Evolutionary conservation across 1,139 yeast species (phyloP).

Genomic region (Keqinozyma sinolaborantium): DNA sequence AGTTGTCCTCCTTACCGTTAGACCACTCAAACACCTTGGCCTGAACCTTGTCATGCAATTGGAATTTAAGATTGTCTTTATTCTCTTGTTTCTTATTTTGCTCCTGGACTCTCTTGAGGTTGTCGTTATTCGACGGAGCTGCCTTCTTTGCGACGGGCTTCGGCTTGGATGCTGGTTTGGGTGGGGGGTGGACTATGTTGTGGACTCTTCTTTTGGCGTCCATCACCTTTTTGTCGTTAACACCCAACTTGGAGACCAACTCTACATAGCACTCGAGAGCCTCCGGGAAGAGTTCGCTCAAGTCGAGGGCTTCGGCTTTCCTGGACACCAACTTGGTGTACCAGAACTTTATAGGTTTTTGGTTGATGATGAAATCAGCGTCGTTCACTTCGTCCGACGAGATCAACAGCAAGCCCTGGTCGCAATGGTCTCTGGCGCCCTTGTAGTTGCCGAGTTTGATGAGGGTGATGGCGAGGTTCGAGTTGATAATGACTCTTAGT

Average conservation of each 20-base stretch:
- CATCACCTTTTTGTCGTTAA: conserved; percentile 58
- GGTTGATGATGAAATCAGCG: conserved; percentile 28
- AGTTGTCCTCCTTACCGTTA: conserved; percentile 69
- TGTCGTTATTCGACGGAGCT: conserved; percentile 12
- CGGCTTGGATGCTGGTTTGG: conserved; percentile 11
- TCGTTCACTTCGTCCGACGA: conserved; percentile 23
- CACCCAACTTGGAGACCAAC: conserved; percentile 62
- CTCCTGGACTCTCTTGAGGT: conserved; percentile 28
- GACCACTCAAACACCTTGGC: conserved; percentile 61
- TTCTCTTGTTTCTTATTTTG: conserved; percentile 46
- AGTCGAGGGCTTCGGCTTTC: conserved; percentile 82
- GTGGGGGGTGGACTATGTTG: conserved; percentile 53
- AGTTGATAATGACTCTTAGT: conserved; percentile 61
- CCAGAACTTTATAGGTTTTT: conserved; percentile 62
- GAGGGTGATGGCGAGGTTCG: conserved; percentile 73
- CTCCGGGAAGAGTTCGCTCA: conserved; percentile 62
- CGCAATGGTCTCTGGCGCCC: conserved; percentile 52
- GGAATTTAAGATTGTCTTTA: conserved; percentile 54
- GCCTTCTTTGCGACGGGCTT: conserved; percentile 12
- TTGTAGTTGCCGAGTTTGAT: conserved; percentile 74
- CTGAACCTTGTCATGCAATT: conserved; percentile 60
- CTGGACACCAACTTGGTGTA: conserved; percentile 68
- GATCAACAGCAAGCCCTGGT: conserved; percentile 57
- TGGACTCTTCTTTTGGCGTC: conserved; percentile 84
- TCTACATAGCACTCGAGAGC: conserved; percentile 61